A percentile compares a stretch with the other conserved stretches of the same genome.
Conservation (phyloP, 306 rosid species). For the Sechiopsis laciniata region DNA sequence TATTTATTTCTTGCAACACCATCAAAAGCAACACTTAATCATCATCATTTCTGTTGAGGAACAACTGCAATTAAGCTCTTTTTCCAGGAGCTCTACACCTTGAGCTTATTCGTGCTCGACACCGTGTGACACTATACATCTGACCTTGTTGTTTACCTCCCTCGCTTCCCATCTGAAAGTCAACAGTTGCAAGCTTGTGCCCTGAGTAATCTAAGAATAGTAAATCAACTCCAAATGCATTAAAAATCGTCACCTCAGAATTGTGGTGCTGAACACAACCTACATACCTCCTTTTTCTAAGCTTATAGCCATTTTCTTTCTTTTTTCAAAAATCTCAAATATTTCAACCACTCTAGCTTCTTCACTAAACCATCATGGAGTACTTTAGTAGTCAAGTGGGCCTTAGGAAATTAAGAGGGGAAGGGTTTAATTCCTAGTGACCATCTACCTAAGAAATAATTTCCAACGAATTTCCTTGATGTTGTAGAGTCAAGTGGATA, state of each 20-base stretch:
- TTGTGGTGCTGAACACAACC: background rate
- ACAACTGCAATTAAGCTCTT: background rate
- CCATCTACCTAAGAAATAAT: no score
- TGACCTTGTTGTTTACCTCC: background rate
- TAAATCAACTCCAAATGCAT: background rate
- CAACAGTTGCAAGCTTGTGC: background rate
- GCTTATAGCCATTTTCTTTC: background rate
- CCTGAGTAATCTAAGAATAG: background rate
- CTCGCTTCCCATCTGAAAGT: background rate
- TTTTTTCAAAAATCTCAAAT: background rate
- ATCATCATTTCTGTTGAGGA: background rate
- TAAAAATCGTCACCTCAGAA: background rate
- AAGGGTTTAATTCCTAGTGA: no score
- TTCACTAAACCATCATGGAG: no score
- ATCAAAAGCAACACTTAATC: background rate
- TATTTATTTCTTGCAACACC: background rate
- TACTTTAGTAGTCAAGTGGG: no score
- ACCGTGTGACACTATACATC: background rate
- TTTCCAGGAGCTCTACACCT: background rate
- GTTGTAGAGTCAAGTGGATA: no score
- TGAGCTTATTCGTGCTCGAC: background rate
- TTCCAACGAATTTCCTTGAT: no score
- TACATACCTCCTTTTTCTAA: background rate
- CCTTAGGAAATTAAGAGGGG: no score
- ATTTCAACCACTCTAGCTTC: background rate